These are phyloP conservation scores for Mayamaea pseudoterrestris DNA, from an alignment of 108 stramenopile genomes.

Conservation along the genomic window DNA sequence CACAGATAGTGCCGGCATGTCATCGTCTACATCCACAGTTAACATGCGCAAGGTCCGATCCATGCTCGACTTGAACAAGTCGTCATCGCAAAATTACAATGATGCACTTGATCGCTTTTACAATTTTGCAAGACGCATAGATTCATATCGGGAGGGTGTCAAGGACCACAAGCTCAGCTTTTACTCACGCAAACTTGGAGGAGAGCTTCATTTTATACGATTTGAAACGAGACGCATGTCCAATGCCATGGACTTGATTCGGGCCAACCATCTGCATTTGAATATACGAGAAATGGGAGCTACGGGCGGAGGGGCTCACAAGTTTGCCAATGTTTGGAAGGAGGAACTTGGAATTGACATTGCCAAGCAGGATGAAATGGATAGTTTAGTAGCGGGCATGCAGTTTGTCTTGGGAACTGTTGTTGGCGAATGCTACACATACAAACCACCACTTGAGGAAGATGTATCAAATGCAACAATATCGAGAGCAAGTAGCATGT, in stretches of 20 bases:
- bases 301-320: conserved; percentile 97
- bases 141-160: conserved; percentile 55
- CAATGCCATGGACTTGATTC: conserved; percentile 85
- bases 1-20: not conserved
- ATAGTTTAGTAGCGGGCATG: conserved; percentile 92
- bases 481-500: not conserved
- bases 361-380: conserved; percentile 91
- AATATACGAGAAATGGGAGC: conserved; percentile 67
- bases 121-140: conserved; percentile 61
- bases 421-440: conserved; percentile 93
- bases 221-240: conserved; percentile 93
- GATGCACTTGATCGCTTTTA: conserved; percentile 76
- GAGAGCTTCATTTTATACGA: conserved; percentile 90
- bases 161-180: conserved; percentile 83
- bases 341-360: conserved; percentile 79
- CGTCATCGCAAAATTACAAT: conserved; percentile 32
- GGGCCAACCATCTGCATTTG: conserved; percentile 63
- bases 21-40: too few relatives aligned
- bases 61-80: conserved; percentile 42
- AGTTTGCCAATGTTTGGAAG: conserved; percentile 83
- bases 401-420: conserved; percentile 88
- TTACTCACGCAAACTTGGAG: conserved; percentile 81
- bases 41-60: conserved; percentile 33
- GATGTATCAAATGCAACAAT: not conserved
- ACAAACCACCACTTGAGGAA: conserved; percentile 41